A percentile compares a stretch with the other conserved stretches of the same genome.
Conservation (phyloP, 148 eudicot species). For the Vaccinium vitisidaea region DNA sequence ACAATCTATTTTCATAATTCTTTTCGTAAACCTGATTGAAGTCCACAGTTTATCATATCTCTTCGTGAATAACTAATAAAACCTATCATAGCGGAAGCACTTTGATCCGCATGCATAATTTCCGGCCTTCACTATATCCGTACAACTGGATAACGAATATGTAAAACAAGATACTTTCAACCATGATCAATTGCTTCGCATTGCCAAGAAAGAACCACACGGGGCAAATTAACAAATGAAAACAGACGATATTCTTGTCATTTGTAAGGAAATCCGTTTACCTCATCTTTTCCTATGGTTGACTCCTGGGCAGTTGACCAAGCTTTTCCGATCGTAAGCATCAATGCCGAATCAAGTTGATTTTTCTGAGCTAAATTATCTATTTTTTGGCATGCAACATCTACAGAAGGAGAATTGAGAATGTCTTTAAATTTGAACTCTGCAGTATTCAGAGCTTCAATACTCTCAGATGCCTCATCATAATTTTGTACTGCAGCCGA, state of each 20-base stretch:
- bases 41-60: not conserved
- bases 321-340: conserved; percentile 82
- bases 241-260: conserved; percentile 3
- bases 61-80: not conserved
- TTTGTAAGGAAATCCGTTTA: conserved; percentile 23
- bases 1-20: not conserved
- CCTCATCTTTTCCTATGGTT: conserved; percentile 83
- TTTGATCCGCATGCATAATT: not conserved
- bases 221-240: not conserved
- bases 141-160: not conserved
- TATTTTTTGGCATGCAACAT: conserved; percentile 82
- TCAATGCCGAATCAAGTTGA: conserved; percentile 82
- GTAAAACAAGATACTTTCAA: not conserved
- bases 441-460: conserved; percentile 72
- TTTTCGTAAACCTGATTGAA: not conserved
- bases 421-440: conserved; percentile 86
- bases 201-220: not conserved
- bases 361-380: conserved; percentile 80
- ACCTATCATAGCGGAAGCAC: not conserved
- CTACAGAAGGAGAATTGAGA: conserved; percentile 75
- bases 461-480: conserved; percentile 75
- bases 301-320: conserved; percentile 93
- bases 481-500: conserved; percentile 77
- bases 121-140: not conserved
- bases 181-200: not conserved